These are phyloP conservation scores for Trichoderma brevicompactum DNA, from an alignment of 2,329 filamentous ascomycete genomes.

Conservation along the genomic window DNA sequence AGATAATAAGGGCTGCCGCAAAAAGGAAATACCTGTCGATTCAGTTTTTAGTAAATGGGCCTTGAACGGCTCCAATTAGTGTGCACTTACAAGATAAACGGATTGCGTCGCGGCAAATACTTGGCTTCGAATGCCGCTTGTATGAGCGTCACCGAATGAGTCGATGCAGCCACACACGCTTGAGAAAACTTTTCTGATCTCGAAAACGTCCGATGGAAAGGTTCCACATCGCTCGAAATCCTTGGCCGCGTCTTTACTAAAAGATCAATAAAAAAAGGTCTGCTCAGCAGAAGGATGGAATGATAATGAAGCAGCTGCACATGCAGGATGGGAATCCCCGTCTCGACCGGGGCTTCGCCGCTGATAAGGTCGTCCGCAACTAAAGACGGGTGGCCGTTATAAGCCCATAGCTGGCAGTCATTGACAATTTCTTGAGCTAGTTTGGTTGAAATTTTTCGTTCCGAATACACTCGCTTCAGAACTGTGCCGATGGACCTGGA, in stretches of 20 bases:
- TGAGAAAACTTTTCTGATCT: constrained; percentile 54
- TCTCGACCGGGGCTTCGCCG: constrained; percentile 35
- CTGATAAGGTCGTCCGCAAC: constrained; percentile 45
- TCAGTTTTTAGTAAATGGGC: not conserved
- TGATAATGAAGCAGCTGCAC: constrained; percentile 66
- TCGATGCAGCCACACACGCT: constrained; percentile 56
- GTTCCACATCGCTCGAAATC: constrained; percentile 1
- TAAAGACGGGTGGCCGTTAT: constrained; percentile 50
- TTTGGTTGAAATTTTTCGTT: constrained; percentile 60
- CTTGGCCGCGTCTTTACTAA: constrained; percentile 48
- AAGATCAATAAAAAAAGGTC: constrained; percentile 66
- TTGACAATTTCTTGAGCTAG: constrained; percentile 61
- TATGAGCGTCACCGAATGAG: constrained; percentile 54
- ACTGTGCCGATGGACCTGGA: constrained; percentile 63
- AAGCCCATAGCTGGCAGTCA: constrained; percentile 32
- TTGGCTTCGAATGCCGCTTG: constrained; percentile 49
- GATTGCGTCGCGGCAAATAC: constrained; percentile 57
- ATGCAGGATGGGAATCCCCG: constrained; percentile 65
- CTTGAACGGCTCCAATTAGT: not conserved
- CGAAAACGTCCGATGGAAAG: constrained; percentile 29
- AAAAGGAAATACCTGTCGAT: constrained; percentile 58
- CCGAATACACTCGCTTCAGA: constrained; percentile 63
- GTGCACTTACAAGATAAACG: constrained; percentile 58
- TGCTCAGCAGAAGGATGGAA: constrained; percentile 64
- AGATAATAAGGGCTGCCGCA: constrained; percentile 56